Evolutionary conservation across 805 yeast genomes (phyloP), one percentile per base, ranked within the genome.

Genomic region (Candida ipomoeae): DNA sequence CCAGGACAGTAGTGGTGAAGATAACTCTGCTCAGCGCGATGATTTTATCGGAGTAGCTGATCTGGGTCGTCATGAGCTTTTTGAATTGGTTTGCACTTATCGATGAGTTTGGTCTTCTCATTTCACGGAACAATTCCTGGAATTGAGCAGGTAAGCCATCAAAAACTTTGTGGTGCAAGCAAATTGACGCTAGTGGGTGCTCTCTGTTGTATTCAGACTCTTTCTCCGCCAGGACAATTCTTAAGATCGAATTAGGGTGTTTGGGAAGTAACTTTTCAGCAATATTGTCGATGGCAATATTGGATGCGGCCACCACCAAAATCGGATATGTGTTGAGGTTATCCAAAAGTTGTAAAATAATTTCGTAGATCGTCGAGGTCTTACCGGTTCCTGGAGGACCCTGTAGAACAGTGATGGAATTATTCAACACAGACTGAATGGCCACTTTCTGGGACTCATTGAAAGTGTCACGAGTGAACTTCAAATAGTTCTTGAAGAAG

Each of bases 221-320:
- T 58, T 84, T 85, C 41, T 80, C 78, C 48, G 66, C 69, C 0
- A 89, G 78, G 2, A 81, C 78, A 52, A 84, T 80, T 66, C 89
- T 72, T 46, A 84, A 63, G 13, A 83, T 75, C 18, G 78, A 74
- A 41, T 74, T 74, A 5, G 75, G 75, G 54, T 80, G 80, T 31
- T 74, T 71, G 10, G 67, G 68, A 60, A 83, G 62, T 51, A 84
- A 68, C 60, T 84, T 84, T 55, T 84, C 89, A 0, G 89, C 89
- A 63, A 85, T 83, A 55, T 85, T 84, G 62, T 84, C 89, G 58
- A 84, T 83, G 2, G 90, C 90, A 59, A 84, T 81, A 58, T 85
- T 85, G 1, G 89, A 83, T 2, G 89, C 87, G 1, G 91, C 89
- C 45, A 83, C 88, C 49, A 85, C 88, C 49, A 84, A 67, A 39